Evolutionary conservation across 1,139 yeast genomes (phyloP), one percentile per base, ranked within the genome.

Genomic region (Candida labiduridarum): DNA sequence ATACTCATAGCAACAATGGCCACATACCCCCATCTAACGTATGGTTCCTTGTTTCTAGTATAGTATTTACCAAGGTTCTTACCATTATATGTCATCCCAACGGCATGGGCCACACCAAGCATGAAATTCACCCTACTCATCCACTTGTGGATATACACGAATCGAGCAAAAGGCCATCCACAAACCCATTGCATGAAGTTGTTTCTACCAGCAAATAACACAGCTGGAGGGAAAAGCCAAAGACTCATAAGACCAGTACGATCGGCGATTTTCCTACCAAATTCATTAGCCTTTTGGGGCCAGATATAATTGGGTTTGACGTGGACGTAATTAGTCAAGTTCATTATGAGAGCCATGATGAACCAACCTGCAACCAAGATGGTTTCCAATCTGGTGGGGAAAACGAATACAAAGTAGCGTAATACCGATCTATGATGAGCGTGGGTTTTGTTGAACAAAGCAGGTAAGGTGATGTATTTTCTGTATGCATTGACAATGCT

Each of bases 321-420:
- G 61, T 72, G 63, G 52, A 68, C 64, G 62, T 73, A 81, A 42
- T 76, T 69, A 33, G 74, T 65, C 14, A 73, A 65, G 50, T 73
- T 62, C 57, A 82, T 72, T 5, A 84, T 71, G 18, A 84, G 55
- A 36, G 76, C 77, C 57, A 85, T 67, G 3, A 79, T 63, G 34
- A 80, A 64, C 71, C 83, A 84, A 16, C 78, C 68, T 22, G 68
- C 62, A 29, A 85, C 69, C 50, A 82, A 67, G 10, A 82, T 56
- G 0, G 83, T 59, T 64, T 86, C 95, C 56, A 80, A 68, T 55
- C 95, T 76, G 0, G 91, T 83, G 1, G 96, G 96, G 27, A 84
- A 58, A 34, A 76, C 30, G 62, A 62, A 53, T 62, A 74, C 66
- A 44, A 71, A 60, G 35, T 68, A 55, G 7, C 68, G 65, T 42